Evolutionary conservation across 805 yeast genomes (phyloP).

Genomic region (Ogataea trehaloabstinens): DNA sequence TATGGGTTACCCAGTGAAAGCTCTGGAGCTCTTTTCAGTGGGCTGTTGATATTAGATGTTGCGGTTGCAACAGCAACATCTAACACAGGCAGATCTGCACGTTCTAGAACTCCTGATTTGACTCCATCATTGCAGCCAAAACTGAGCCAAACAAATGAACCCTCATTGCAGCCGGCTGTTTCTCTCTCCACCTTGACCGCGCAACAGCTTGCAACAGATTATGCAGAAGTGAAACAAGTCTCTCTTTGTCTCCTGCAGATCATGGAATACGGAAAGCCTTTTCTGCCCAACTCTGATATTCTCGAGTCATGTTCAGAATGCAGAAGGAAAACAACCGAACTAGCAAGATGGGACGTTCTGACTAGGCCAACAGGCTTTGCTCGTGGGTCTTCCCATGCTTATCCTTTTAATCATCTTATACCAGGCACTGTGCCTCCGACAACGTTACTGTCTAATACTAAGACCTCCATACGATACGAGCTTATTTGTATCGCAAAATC

Average conservation of each 20-base stretch:
- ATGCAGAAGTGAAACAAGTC: constrained; percentile 54
- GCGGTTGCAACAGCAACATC: no score
- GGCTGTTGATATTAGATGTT: constrained; percentile 63
- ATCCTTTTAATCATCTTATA: constrained; percentile 85
- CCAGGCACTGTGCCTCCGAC: constrained; percentile 90
- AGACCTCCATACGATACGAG: constrained; percentile 65
- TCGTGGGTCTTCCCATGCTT: constrained; percentile 67
- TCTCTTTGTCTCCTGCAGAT: constrained; percentile 71
- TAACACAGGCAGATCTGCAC: constrained; percentile 1
- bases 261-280: constrained; percentile 64
- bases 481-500: constrained; percentile 59
- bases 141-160: not conserved
- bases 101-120: not conserved
- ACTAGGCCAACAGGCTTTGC: constrained; percentile 55
- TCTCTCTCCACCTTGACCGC: constrained; percentile 22
- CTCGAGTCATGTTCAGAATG: constrained; percentile 61
- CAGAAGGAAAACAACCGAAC: constrained; percentile 48
- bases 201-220: constrained; percentile 31
- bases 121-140: constrained; percentile 1
- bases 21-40: constrained; percentile 83
- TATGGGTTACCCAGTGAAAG: constrained; percentile 79
- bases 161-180: constrained; percentile 21
- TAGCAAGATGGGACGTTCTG: constrained; percentile 89
- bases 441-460: constrained; percentile 54
- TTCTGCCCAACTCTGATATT: constrained; percentile 49